phyloP scores from a whole-genome alignment of 2,329 filamentous ascomycete genomes.

The Cladosporium sp. region DNA sequence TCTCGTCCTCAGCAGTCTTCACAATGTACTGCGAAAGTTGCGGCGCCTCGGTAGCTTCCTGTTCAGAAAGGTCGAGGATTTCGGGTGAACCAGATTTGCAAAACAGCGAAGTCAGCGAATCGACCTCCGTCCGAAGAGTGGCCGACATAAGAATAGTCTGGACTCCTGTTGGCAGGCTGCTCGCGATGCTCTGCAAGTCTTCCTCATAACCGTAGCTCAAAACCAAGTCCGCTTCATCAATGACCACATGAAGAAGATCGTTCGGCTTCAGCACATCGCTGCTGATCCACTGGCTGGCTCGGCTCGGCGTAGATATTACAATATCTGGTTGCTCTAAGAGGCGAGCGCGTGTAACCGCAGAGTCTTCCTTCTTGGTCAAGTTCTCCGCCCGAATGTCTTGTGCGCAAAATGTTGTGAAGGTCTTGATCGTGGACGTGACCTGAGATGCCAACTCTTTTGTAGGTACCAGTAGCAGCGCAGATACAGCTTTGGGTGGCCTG shows the following conservation, averaged over 20 bases:
- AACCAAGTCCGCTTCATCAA: slow-evolving; percentile 92
- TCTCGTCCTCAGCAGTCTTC: slow-evolving; percentile 93
- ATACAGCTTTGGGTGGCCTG: slow-evolving; percentile 46
- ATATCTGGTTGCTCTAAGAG: slow-evolving; percentile 82
- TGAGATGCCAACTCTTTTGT: slow-evolving; percentile 93
- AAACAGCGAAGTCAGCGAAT: slow-evolving; percentile 78
- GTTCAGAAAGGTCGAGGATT: slow-evolving; percentile 74
- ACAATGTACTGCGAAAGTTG: slow-evolving; percentile 83
- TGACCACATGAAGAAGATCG: slow-evolving; percentile 68
- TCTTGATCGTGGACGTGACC: slow-evolving; percentile 70
- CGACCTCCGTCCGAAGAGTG: slow-evolving; percentile 80
- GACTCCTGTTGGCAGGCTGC: slow-evolving; percentile 72
- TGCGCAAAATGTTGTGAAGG: slow-evolving; percentile 74
- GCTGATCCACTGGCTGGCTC: slow-evolving; percentile 72
- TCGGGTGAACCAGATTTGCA: slow-evolving; percentile 63
- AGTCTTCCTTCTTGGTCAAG: slow-evolving; percentile 82
- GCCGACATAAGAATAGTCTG: slow-evolving; percentile 94
- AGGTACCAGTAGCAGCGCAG: slow-evolving; percentile 84
- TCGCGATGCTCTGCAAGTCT: slow-evolving; percentile 73
- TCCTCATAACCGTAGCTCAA: slow-evolving; percentile 91
- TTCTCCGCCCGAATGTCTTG: slow-evolving; percentile 80
- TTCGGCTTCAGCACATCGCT: slow-evolving; percentile 64
- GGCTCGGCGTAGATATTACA: slow-evolving; percentile 83
- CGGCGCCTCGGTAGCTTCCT: slow-evolving; percentile 50
- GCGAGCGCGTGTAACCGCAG: slow-evolving; percentile 79